A percentile compares a stretch with the other conserved stretches of the same genome.
Conservation (phyloP, 2,329 filamentous ascomycete genomes). For the Pseudogymnoascus sp. region DNA sequence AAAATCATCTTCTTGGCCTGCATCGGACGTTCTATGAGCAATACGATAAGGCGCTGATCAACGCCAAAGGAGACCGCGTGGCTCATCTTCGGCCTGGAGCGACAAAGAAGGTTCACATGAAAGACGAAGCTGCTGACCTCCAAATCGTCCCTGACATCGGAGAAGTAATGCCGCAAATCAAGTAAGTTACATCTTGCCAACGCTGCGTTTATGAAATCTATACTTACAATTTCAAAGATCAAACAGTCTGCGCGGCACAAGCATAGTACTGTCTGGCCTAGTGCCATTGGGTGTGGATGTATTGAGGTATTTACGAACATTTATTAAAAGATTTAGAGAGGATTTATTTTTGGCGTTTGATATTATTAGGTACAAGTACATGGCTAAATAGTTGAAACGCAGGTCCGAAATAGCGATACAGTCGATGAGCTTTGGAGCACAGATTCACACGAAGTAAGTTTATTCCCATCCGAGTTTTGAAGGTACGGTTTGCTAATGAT, state of each 20-base stretch:
- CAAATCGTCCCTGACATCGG: constrained; percentile 77
- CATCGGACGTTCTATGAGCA: constrained; percentile 77
- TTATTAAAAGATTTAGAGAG: not conserved
- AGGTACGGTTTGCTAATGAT: constrained; percentile 14
- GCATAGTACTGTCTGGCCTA: constrained; percentile 84
- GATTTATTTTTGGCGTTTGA: not conserved
- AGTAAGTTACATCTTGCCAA: constrained; percentile 38
- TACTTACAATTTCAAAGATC: constrained; percentile 31
- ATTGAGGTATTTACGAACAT: constrained; percentile 39
- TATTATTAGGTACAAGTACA: not conserved
- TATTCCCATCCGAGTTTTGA: not conserved
- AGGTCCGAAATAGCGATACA: constrained; percentile 83
- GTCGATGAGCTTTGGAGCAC: constrained; percentile 77
- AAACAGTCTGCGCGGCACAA: constrained; percentile 65
- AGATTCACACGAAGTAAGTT: constrained; percentile 40
- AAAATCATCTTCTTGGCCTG: constrained; percentile 67
- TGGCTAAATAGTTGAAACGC: constrained; percentile 7
- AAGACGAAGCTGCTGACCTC: constrained; percentile 40
- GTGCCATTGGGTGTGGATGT: constrained; percentile 77
- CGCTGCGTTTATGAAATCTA: not conserved
- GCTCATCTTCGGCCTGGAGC: constrained; percentile 32
- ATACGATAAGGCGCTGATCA: constrained; percentile 55
- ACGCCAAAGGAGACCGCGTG: constrained; percentile 35
- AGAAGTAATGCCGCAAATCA: constrained; percentile 74
- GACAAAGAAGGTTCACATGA: constrained; percentile 40